Evolutionary conservation across 2,329 filamentous ascomycete genomes (phyloP).

Genomic region (Alternaria viburni): DNA sequence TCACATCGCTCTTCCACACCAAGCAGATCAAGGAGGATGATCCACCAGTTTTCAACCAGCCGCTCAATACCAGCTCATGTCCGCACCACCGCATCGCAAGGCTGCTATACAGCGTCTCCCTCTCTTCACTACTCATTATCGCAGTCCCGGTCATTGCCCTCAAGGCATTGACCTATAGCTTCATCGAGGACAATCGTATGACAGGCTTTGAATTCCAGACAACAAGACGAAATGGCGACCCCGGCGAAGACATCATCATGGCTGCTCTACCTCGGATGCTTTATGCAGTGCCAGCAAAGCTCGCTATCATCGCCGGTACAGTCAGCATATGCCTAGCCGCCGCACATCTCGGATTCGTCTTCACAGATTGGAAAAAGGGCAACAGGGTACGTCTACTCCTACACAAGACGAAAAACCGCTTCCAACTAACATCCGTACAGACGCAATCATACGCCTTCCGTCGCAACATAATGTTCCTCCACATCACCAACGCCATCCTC

Average conservation of each 20-base stretch:
- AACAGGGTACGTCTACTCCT: slow-evolving; percentile 22
- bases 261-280: slow-evolving; percentile 38
- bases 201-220: slow-evolving; percentile 39
- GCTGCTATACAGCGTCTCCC: slow-evolving; percentile 22
- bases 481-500: slow-evolving; percentile 37
- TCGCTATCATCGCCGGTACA: slow-evolving; percentile 32
- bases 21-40: slow-evolving; percentile 14
- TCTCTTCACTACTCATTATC: slow-evolving; percentile 26
- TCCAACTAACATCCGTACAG: slow-evolving; percentile 8
- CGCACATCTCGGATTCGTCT: slow-evolving; percentile 31
- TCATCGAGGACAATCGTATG: slow-evolving; percentile 41
- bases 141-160: slow-evolving; percentile 32
- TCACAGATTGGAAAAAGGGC: slow-evolving; percentile 33
- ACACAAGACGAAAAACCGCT: background rate
- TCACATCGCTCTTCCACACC: slow-evolving; percentile 17
- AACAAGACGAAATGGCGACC: slow-evolving; percentile 14
- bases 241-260: slow-evolving; percentile 23
- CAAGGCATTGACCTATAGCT: slow-evolving; percentile 39
- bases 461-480: slow-evolving; percentile 43
- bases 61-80: slow-evolving; percentile 15
- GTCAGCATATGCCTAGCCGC: slow-evolving; percentile 29
- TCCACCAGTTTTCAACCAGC: slow-evolving; percentile 11
- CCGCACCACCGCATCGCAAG: slow-evolving; percentile 29
- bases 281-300: slow-evolving; percentile 35
- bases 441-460: slow-evolving; percentile 42